Evolutionary conservation across 495 filamentous ascomycete genomes (phyloP), one percentile per base, ranked within the genome.

Genomic region (Xylaria venustula): DNA sequence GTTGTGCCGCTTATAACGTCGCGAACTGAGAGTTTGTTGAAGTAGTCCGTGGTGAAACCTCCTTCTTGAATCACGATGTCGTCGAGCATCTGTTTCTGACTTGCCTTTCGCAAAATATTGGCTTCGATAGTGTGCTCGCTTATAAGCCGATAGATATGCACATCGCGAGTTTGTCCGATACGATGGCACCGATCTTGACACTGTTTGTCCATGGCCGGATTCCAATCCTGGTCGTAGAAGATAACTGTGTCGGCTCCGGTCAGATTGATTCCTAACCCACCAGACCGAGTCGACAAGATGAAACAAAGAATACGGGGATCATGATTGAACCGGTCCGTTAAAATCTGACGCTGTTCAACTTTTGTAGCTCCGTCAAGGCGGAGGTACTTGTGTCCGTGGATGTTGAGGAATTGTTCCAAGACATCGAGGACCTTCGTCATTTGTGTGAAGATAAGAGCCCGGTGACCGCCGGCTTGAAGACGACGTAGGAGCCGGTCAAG

Each of bases 171-270:
- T 74, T 99, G 95, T 2, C 95, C 95, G 67, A 99, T 99, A 53
- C 95, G 92, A 73, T 99, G 95, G 64, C 90, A 93, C 63, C 95
- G 88, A 70, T 99, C 95, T 75, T 98, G 95, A 71, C 95, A 99
- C 73, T 99, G 95, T 69, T 97, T 97, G 74, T 99, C 95, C 95
- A 99, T 99, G 11, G 95, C 95, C 0, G 95, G 95, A 65, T 99
- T 99, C 95, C 95, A 99, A 75, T 99, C 95, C 44, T 97, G 85
- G 72, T 99, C 95, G 75, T 99, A 99, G 77, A 99, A 99, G 68
- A 99, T 98, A 68, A 99, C 95, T 0, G 94, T 96, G 73, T 97
- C 94, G 23, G 95, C 95, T 32, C 94, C 95, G 0, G 94, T 98
- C 15, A 99, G 79, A 68, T 98, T 98, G 76, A 96, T 97, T 51